A percentile compares a stretch with the other conserved stretches of the same genome.
Evolutionary conservation across 73 alveolate species (phyloP).

Genomic region (Tetrahymena borealis): DNA sequence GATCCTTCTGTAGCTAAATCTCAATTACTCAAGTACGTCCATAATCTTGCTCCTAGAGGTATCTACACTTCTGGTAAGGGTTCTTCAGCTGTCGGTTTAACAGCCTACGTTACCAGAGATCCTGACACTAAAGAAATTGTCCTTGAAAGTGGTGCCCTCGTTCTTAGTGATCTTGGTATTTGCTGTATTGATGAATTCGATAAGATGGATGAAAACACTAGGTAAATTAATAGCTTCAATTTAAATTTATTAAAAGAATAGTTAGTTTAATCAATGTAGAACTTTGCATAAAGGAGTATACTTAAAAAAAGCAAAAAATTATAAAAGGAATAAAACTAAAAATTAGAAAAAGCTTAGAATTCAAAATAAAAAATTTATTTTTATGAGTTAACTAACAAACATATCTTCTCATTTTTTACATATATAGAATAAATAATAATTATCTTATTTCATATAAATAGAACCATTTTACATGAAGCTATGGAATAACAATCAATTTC

Average conservation of each 20-base stretch:
- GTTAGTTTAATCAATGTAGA: too few relatives aligned
- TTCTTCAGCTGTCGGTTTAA: conserved; percentile 97
- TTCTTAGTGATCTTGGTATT: conserved; percentile 96
- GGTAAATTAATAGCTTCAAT: not conserved
- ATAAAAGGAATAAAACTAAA: not conserved
- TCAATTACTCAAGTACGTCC: conserved; percentile 85
- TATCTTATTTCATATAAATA: not conserved
- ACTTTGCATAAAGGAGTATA: not conserved
- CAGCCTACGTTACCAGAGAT: conserved; percentile 98
- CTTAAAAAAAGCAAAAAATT: not conserved
- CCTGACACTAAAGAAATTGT: conserved; percentile 97
- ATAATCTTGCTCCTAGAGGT: conserved; percentile 94
- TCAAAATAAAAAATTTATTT: not conserved
- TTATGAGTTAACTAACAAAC: too few relatives aligned
- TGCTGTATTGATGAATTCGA: conserved; percentile 99
- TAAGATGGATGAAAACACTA: conserved; percentile 98
- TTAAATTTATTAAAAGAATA: too few relatives aligned
- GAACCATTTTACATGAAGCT: conserved; percentile 43
- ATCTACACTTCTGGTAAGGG: conserved; percentile 98
- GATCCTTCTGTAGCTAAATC: conserved; percentile 99
- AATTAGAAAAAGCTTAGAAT: not conserved
- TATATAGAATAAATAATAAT: not conserved
- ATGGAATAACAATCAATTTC: conserved; percentile 95
- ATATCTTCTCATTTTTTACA: too few relatives aligned
- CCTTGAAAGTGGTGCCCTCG: conserved; percentile 98